Base-by-base conservation (phyloP, 2,329 filamentous ascomycete genomes). In the Sclerotinia minor region DNA sequence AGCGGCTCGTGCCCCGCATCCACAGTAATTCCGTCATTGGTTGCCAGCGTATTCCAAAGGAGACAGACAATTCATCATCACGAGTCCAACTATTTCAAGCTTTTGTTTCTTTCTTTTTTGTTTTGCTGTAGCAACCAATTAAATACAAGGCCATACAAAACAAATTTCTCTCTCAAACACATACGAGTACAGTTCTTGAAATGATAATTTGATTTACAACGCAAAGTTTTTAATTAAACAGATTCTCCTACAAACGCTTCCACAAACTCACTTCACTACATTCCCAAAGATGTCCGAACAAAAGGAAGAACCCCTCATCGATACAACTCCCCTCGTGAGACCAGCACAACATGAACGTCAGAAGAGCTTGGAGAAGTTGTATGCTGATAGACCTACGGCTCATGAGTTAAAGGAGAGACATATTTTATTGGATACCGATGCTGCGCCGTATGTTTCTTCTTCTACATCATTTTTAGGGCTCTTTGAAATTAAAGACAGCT, bases 281-380 rank as follows among this genome's bases (percentile, higher is more conserved):
- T 4, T 49, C 32, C 15, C 45, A 19, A 41, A 8, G 7, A 74
- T 74, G 72, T 68, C 70, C n/a, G 71, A 68, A 38, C 60, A 72
- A 64, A 66, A 59, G 5, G 21, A 63, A 53, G 71, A 72, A 35
- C 58, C 66, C 55, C 67, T 71, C 65, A 69, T 75, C 66, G 74
- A 75, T 68, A 71, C 87, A 72, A 83, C 83, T 19, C 81, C 85
- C 72, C 85, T 90, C 79, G 81, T 82, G 71, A 82, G 82, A 54
- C 80, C 70, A n/a, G 58, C 83, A 64, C 73, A 77, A 64, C 76
- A 79, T 32, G 80, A 77, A 53, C 84, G 87, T 74, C 86, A 85
- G 77, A 88, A 92, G 81, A 92, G 89, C 5, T 83, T 93, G 17
- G 89, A 92, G 79, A 87, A 88, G 74, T 87, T 91, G 75, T 83